Evolutionary conservation across 345 rosid genomes (phyloP).

Genomic region (Lepidium africanum): DNA sequence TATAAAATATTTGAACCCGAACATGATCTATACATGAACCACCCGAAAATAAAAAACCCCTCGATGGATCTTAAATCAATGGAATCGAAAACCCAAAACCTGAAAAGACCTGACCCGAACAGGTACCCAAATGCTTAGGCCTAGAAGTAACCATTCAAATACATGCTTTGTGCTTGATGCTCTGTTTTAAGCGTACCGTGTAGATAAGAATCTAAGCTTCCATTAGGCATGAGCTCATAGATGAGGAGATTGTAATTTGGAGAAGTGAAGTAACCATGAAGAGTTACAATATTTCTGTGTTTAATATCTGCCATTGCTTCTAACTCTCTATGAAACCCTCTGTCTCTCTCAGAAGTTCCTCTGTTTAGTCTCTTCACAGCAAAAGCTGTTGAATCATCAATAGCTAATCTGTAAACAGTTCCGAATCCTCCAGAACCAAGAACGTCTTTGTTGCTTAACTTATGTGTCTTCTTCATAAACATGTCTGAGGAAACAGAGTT

Average conservation of each 20-base stretch:
- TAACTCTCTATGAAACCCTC: conserved; percentile 71
- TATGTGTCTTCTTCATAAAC: conserved; percentile 53
- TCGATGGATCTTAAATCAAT: too few relatives aligned
- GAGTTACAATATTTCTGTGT: conserved; percentile 76
- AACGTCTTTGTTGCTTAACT: conserved; percentile 63
- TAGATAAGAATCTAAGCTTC: conserved; percentile 56
- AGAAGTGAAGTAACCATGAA: conserved; percentile 66
- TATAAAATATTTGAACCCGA: too few relatives aligned
- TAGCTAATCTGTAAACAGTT: conserved; percentile 53
- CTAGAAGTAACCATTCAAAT: background rate
- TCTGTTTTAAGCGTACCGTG: conserved; percentile 34
- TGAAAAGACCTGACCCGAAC: too few relatives aligned
- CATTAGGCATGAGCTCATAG: conserved; percentile 84
- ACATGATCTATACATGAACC: too few relatives aligned
- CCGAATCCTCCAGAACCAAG: conserved; percentile 80
- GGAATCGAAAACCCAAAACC: too few relatives aligned
- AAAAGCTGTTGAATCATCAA: conserved; percentile 46
- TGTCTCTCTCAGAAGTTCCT: conserved; percentile 63
- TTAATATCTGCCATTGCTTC: conserved; percentile 84
- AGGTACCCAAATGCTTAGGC: too few relatives aligned
- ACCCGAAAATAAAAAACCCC: too few relatives aligned
- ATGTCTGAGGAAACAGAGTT: conserved; percentile 45
- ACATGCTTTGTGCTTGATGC: background rate
- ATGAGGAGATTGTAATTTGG: conserved; percentile 67
- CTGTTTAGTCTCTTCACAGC: conserved; percentile 76